phyloP scores from a whole-genome alignment of 495 filamentous ascomycete species.

The Trichoderma asperelloides region DNA sequence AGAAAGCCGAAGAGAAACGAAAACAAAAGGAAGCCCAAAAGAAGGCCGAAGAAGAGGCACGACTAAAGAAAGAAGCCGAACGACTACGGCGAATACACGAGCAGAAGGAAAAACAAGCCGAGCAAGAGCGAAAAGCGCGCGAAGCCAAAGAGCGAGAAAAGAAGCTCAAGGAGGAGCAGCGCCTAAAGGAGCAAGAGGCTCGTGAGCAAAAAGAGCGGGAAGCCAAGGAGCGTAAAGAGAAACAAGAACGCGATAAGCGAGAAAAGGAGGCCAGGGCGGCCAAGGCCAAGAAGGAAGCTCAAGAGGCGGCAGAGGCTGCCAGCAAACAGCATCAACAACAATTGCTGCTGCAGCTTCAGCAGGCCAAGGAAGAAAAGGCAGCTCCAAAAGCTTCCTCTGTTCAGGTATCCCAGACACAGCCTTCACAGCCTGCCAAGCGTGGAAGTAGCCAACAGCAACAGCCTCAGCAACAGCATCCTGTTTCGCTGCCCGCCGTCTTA shows the following conservation, averaged over 20 bases:
- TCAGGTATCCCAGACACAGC: conserved; percentile 32
- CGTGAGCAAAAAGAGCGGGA: conserved; percentile 55
- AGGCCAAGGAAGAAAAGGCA: conserved; percentile 39
- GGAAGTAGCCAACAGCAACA: background rate
- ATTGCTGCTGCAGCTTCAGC: conserved; percentile 29
- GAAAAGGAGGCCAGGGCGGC: conserved; percentile 36
- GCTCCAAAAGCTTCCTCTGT: conserved; percentile 25
- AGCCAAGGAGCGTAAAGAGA: conserved; percentile 60
- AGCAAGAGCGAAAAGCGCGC: conserved; percentile 70
- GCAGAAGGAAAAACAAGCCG: conserved; percentile 79
- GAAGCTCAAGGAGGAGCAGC: conserved; percentile 51
- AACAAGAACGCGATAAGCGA: conserved; percentile 49
- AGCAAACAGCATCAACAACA: conserved; percentile 39
- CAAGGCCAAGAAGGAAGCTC: conserved; percentile 39
- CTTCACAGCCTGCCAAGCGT: conserved; percentile 30
- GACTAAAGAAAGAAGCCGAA: conserved; percentile 67
- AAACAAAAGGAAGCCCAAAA: conserved; percentile 83
- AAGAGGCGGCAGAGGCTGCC: conserved; percentile 25
- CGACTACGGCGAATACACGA: conserved; percentile 70
- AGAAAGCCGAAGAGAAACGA: conserved; percentile 73
- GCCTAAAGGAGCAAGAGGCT: conserved; percentile 38
- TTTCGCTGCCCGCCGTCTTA: conserved; percentile 44
- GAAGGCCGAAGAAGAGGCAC: conserved; percentile 83
- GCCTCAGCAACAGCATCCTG: conserved; percentile 28
- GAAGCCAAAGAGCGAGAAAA: conserved; percentile 60